Base-by-base conservation (phyloP, 176 grass and related monocot species). In the Raddia guianensis region DNA sequence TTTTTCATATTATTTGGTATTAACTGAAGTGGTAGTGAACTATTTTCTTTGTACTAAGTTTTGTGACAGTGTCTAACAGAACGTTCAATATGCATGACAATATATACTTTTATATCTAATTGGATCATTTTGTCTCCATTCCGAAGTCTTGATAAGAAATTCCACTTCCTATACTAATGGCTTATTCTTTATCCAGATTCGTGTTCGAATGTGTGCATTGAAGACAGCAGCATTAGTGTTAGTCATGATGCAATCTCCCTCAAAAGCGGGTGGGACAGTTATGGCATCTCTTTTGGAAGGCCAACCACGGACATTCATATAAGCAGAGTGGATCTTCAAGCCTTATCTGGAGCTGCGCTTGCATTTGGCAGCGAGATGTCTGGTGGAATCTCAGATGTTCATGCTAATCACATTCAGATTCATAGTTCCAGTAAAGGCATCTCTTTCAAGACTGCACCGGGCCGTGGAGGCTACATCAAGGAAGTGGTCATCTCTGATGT, bases 301-400 rank as follows among this genome's bases (percentile, higher is more conserved):
- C 86, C 95, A 59, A 85, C 87, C 2, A 83, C 86, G 1, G 68
- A 85, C 9, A 84, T 98, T 63, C 74, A 74, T 73, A 94, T 94
- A 77, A 83, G 42, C 15, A 98, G 89, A 7, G 81, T 91, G 35
- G 65, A 89, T 85, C 81, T 98, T 42, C 88, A 76, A 68, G 81
- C 90, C 9, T 88, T 90, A 58, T 84, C 78, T 0, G 92, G 95
- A 11, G 82, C 92, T 3, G 95, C 90, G 66, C 78, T 98, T 75
- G 88, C 92, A 63, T 90, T 98, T 71, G 95, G 95, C 42, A 94
- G 92, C 4, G 90, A 98, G 79, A 98, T 98, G 95, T 94, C 92
- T 2, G 92, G 92, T 37, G 92, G 95, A 14, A 94, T 98, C 18
- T 98, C 90, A 62, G 49, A 85, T 83, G 69, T 98, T 78, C 76